Evolutionary conservation across 2,329 filamentous ascomycete genomes (phyloP).

Genomic region (Alternaria consortialis): DNA sequence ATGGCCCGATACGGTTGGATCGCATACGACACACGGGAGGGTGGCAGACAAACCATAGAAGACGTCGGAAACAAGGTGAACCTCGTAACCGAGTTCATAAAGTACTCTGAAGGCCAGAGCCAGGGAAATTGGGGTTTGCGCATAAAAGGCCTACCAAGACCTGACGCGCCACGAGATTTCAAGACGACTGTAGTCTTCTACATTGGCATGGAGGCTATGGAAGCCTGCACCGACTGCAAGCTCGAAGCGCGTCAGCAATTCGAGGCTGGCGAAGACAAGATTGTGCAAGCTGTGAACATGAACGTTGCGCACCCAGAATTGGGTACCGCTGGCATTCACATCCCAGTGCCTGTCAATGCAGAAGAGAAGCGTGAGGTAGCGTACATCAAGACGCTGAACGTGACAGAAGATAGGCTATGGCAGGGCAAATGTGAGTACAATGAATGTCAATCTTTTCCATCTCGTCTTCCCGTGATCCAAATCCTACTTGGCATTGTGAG

Average conservation of each 20-base stretch:
- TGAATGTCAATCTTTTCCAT: background rate
- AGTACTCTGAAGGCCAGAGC: conserved; percentile 82
- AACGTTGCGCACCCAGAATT: conserved; percentile 73
- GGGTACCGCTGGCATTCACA: conserved; percentile 78
- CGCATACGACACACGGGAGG: conserved; percentile 86
- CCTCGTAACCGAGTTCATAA: conserved; percentile 90
- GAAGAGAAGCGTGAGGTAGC: conserved; percentile 69
- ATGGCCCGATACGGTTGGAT: conserved; percentile 98
- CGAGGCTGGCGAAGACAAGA: conserved; percentile 53
- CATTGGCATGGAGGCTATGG: conserved; percentile 76
- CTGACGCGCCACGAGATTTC: conserved; percentile 69
- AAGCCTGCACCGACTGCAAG: conserved; percentile 54
- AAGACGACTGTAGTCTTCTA: conserved; percentile 85
- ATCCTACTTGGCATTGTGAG: background rate
- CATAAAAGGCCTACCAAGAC: conserved; percentile 78
- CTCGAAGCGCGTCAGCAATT: conserved; percentile 68
- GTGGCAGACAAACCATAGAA: conserved; percentile 86
- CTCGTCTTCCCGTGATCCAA: too few relatives aligned
- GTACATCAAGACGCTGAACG: conserved; percentile 72
- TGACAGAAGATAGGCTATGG: conserved; percentile 76
- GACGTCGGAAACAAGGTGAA: conserved; percentile 86
- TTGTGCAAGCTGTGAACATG: conserved; percentile 70
- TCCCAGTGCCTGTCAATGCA: conserved; percentile 69
- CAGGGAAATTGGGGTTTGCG: conserved; percentile 91
- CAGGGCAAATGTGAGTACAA: conserved; percentile 71